Conservation (phyloP, 768 basidiomycete genomes). For the Kwoniella sp. region DNA sequence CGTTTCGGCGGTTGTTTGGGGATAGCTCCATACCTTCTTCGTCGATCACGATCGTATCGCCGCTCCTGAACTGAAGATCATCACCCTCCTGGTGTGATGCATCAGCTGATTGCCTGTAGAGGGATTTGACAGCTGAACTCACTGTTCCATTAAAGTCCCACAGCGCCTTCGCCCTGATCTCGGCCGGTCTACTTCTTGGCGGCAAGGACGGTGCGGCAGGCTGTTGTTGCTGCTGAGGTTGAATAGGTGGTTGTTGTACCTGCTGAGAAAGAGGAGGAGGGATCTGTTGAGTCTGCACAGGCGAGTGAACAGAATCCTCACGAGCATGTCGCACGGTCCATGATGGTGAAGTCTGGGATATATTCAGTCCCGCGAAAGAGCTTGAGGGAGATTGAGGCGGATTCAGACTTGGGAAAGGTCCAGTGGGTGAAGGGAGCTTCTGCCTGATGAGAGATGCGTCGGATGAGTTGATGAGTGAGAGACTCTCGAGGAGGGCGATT, state of each 20-base stretch:
- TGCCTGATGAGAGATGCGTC: constrained; percentile 44
- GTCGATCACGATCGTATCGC: constrained; percentile 73
- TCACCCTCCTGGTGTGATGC: constrained; percentile 65
- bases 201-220: constrained; percentile 20
- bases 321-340: constrained; percentile 23
- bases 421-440: constrained; percentile 42
- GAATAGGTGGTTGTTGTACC: neutral
- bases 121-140: constrained; percentile 7
- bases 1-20: too few species aligned
- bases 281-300: constrained; percentile 10
- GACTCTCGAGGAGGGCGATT: constrained; percentile 39
- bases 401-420: constrained; percentile 44
- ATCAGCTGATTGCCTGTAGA: neutral
- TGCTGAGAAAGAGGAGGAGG: constrained; percentile 4
- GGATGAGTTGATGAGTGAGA: constrained; percentile 30
- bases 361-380: constrained; percentile 20
- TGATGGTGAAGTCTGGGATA: constrained; percentile 19
- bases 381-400: constrained; percentile 5
- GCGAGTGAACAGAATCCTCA: constrained; percentile 1
- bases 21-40: constrained; percentile 59
- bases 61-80: constrained; percentile 72
- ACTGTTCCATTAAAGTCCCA: constrained; percentile 51
- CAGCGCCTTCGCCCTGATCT: constrained; percentile 31
- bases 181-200: constrained; percentile 23
- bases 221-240: neutral